phyloP scores from a whole-genome alignment of 176 grass and related monocot genomes.

The Poa annua region DNA sequence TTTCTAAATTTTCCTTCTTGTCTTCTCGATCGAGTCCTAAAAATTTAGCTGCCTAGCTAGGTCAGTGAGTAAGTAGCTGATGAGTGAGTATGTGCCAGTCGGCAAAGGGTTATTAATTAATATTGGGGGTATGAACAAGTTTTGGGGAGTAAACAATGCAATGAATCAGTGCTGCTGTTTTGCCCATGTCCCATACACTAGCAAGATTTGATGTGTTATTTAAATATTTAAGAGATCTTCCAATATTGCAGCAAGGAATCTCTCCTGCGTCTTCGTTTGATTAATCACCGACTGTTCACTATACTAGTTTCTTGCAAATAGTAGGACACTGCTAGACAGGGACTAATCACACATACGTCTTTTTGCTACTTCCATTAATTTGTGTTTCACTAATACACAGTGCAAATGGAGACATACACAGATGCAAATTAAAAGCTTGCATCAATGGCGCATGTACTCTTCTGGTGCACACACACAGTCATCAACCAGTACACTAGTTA shows the following conservation, averaged over 20 bases:
- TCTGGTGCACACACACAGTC: slow-evolving; percentile 12
- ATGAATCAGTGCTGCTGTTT: neutral
- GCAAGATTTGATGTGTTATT: slow-evolving; percentile 23
- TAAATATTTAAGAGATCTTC: slow-evolving; percentile 23
- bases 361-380: slow-evolving; percentile 25
- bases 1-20: slow-evolving; percentile 28
- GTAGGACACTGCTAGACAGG: neutral
- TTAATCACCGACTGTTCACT: slow-evolving; percentile 12
- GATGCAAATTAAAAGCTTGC: slow-evolving; percentile 50
- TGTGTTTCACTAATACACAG: slow-evolving; percentile 41
- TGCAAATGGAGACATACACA: slow-evolving; percentile 35
- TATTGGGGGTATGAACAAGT: neutral
- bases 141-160: neutral
- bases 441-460: slow-evolving; percentile 44
- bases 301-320: slow-evolving; percentile 18
- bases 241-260: slow-evolving; percentile 12
- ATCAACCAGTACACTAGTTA: neutral
- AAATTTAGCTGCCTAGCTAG: slow-evolving; percentile 39
- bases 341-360: slow-evolving; percentile 2
- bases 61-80: slow-evolving; percentile 24
- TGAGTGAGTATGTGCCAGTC: slow-evolving; percentile 3
- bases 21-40: neutral
- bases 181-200: slow-evolving; percentile 33
- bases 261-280: neutral
- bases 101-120: neutral